Percentiles rank a stretch among this genome's conserved stretches.
Conservation (phyloP, 2,329 filamentous ascomycete species). For the Amphichorda felina region DNA sequence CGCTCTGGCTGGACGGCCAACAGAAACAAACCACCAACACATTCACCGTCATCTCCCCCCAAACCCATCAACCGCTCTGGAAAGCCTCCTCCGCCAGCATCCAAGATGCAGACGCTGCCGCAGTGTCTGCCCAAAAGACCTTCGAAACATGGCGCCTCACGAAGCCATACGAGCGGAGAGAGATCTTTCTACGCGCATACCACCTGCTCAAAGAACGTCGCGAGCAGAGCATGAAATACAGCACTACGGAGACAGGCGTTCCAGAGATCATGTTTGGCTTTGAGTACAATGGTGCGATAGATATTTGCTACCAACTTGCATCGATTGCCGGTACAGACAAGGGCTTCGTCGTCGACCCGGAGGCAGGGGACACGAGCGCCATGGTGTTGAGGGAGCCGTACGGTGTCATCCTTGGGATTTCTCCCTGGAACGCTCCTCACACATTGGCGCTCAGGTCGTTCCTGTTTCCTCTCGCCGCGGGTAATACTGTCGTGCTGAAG, state of each 20-base stretch:
- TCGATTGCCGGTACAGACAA: background rate
- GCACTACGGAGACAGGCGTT: background rate
- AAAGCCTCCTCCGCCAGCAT: too few species aligned
- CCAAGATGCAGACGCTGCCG: background rate
- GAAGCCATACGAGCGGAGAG: background rate
- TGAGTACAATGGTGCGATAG: background rate
- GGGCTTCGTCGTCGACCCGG: background rate
- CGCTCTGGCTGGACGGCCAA: too few species aligned
- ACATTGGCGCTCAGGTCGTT: slow-evolving; percentile 1
- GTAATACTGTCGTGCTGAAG: slow-evolving; percentile 62
- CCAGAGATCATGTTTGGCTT: background rate
- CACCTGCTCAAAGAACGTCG: background rate
- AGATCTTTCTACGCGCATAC: background rate
- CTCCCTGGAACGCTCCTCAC: slow-evolving; percentile 12
- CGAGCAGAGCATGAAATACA: background rate
- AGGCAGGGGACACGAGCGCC: slow-evolving; percentile 21
- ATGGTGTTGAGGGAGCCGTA: slow-evolving; percentile 36
- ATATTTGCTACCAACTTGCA: background rate
- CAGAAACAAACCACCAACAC: too few species aligned
- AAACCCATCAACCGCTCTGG: too few species aligned
- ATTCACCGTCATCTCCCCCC: too few species aligned
- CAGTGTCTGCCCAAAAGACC: background rate
- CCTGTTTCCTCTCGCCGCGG: slow-evolving; percentile 40
- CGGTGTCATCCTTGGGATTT: slow-evolving; percentile 17
- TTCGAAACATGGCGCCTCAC: background rate